phyloP scores from a whole-genome alignment of 75 land plant genomes.

The Ceratopteris richardii region DNA sequence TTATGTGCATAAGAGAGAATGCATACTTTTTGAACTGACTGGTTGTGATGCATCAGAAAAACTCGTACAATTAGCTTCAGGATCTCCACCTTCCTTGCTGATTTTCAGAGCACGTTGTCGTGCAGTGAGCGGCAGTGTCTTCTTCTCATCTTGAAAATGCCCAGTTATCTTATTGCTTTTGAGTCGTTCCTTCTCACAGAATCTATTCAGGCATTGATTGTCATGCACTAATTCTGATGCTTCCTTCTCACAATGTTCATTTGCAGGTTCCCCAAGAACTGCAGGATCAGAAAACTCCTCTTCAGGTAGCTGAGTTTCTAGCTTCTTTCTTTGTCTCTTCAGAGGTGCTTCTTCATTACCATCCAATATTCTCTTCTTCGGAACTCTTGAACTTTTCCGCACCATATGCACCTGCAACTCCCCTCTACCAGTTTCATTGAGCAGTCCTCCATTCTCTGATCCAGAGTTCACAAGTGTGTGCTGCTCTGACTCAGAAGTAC shows the following conservation, averaged over 20 bases:
- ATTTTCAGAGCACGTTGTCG: slow-evolving; percentile 71
- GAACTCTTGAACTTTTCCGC: slow-evolving; percentile 18
- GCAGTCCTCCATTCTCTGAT: too few species aligned
- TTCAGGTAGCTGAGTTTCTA: slow-evolving; percentile 1
- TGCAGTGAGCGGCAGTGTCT: slow-evolving; percentile 54
- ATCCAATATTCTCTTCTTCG: slow-evolving; percentile 13
- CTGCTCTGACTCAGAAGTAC: too few species aligned
- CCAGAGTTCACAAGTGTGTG: too few species aligned
- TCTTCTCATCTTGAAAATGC: slow-evolving; percentile 17
- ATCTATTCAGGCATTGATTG: slow-evolving; percentile 11
- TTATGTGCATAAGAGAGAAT: not conserved
- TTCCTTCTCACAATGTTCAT: slow-evolving; percentile 48
- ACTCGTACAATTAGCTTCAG: slow-evolving; percentile 38
- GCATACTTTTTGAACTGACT: slow-evolving; percentile 50
- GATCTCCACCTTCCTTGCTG: slow-evolving; percentile 35
- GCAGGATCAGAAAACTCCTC: not conserved
- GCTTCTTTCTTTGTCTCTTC: slow-evolving; percentile 25
- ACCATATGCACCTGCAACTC: too few species aligned
- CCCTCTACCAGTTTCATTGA: too few species aligned
- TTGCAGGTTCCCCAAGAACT: slow-evolving; percentile 32
- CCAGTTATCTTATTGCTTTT: slow-evolving; percentile 26
- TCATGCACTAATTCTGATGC: slow-evolving; percentile 24
- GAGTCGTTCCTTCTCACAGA: slow-evolving; percentile 19
- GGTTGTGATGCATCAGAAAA: slow-evolving; percentile 76
- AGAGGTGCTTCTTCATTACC: slow-evolving; percentile 9